phyloP scores from a whole-genome alignment of 2,329 filamentous ascomycete genomes.

The Trichoderma breve region DNA sequence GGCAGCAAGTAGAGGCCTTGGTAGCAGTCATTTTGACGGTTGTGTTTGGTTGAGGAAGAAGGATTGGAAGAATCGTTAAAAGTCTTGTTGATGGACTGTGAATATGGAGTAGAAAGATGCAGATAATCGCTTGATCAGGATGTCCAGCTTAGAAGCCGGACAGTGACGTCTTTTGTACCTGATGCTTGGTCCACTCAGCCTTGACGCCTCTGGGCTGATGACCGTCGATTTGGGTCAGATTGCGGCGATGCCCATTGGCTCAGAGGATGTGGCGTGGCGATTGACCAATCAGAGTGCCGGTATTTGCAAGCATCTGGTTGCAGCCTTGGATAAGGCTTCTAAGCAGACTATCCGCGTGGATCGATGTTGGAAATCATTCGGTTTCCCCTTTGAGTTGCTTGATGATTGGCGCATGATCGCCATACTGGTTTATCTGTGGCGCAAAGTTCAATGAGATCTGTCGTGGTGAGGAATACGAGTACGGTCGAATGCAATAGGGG shows the following conservation, averaged over 20 bases:
- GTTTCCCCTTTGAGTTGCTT: background rate
- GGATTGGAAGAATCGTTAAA: background rate
- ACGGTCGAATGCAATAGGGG: background rate
- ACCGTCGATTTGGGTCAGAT: slow-evolving; percentile 3
- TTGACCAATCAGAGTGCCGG: slow-evolving; percentile 16
- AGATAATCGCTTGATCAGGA: background rate
- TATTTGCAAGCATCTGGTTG: slow-evolving; percentile 24
- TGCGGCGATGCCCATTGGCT: slow-evolving; percentile 21
- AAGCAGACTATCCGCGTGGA: background rate
- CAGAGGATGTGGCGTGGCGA: background rate
- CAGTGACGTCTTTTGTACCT: slow-evolving; percentile 23
- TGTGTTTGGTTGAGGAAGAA: slow-evolving; percentile 1
- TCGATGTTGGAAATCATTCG: background rate
- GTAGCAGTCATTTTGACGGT: slow-evolving; percentile 34
- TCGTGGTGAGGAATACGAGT: background rate
- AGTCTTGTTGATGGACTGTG: background rate
- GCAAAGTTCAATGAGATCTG: background rate
- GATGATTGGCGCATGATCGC: background rate
- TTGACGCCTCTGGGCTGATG: background rate
- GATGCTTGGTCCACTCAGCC: slow-evolving; percentile 1
- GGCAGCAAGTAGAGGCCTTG: slow-evolving; percentile 55
- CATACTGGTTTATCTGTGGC: background rate
- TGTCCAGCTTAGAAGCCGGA: background rate
- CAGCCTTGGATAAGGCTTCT: background rate
- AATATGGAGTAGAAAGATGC: background rate